Conservation (phyloP, 768 basidiomycete genomes). For the Termitomyces titanicus region DNA sequence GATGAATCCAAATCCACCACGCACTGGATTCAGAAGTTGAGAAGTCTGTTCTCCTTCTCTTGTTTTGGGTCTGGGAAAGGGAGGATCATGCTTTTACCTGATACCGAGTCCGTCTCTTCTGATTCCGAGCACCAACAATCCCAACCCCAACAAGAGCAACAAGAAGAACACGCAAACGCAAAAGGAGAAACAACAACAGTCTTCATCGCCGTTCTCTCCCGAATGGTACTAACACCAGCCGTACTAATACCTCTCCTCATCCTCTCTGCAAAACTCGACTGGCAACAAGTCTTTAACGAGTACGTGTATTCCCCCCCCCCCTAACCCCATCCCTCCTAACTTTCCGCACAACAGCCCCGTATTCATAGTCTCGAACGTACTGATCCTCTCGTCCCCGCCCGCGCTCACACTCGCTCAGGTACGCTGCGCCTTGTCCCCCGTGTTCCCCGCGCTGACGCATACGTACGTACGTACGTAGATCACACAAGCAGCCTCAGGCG, state of each 20-base stretch:
- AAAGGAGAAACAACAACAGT: slow-evolving; percentile 71
- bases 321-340: too few relatives aligned
- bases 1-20: too few relatives aligned
- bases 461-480: slow-evolving; percentile 39
- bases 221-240: slow-evolving; percentile 86
- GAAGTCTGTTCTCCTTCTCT: too few relatives aligned
- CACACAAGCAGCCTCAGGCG: slow-evolving; percentile 79
- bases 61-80: background rate
- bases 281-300: slow-evolving; percentile 71
- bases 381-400: slow-evolving; percentile 81
- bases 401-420: slow-evolving; percentile 60
- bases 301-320: slow-evolving; percentile 38
- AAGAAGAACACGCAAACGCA: too few relatives aligned
- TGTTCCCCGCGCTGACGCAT: slow-evolving; percentile 1
- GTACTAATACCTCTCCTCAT: slow-evolving; percentile 76
- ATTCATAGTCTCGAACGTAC: slow-evolving; percentile 79
- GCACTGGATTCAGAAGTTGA: too few relatives aligned
- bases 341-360: slow-evolving; percentile 84
- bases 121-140: background rate
- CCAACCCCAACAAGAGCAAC: background rate
- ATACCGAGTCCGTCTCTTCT: background rate
- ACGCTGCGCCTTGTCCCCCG: background rate
- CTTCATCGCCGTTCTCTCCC: slow-evolving; percentile 71
- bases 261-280: slow-evolving; percentile 51
- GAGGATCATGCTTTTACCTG: background rate